Evolutionary conservation across 768 basidiomycete species (phyloP).

Genomic region (Boletellus emodensis): DNA sequence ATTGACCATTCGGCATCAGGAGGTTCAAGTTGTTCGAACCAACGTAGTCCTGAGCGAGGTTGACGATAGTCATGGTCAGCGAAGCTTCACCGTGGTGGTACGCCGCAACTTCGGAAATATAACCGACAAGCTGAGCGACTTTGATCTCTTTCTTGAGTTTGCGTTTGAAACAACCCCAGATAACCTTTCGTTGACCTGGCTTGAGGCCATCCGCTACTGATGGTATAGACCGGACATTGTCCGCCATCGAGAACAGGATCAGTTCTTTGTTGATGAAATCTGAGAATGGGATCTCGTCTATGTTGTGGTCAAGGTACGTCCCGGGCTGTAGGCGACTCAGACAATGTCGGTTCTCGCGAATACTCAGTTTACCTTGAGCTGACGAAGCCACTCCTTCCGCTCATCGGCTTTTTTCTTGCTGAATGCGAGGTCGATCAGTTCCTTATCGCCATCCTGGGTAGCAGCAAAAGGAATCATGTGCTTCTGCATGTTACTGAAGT

Average conservation of each 20-base stretch:
- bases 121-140: conserved; percentile 94
- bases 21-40: conserved; percentile 95
- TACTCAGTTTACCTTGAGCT: conserved; percentile 63
- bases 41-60: conserved; percentile 89
- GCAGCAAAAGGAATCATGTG: conserved; percentile 92
- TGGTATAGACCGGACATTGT: conserved; percentile 97
- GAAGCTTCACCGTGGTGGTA: conserved; percentile 96
- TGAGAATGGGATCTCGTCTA: conserved; percentile 78
- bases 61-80: conserved; percentile 86
- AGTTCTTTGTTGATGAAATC: conserved; percentile 99
- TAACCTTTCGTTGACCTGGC: conserved; percentile 94
- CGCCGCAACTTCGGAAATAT: conserved; percentile 87
- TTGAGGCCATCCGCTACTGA: conserved; percentile 92
- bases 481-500: conserved; percentile 88
- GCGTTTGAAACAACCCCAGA: conserved; percentile 94
- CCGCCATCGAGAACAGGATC: conserved; percentile 98
- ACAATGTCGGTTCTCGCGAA: not conserved
- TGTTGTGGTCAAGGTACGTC: conserved; percentile 86
- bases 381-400: conserved; percentile 95
- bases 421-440: conserved; percentile 94
- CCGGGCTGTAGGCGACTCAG: conserved; percentile 61
- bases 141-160: conserved; percentile 92
- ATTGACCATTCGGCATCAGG: conserved; percentile 86
- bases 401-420: conserved; percentile 99
- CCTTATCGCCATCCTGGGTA: conserved; percentile 76